These are phyloP conservation scores for Diaporthe nobilis DNA, from an alignment of 2,329 filamentous ascomycete species.

Conservation along the genomic window DNA sequence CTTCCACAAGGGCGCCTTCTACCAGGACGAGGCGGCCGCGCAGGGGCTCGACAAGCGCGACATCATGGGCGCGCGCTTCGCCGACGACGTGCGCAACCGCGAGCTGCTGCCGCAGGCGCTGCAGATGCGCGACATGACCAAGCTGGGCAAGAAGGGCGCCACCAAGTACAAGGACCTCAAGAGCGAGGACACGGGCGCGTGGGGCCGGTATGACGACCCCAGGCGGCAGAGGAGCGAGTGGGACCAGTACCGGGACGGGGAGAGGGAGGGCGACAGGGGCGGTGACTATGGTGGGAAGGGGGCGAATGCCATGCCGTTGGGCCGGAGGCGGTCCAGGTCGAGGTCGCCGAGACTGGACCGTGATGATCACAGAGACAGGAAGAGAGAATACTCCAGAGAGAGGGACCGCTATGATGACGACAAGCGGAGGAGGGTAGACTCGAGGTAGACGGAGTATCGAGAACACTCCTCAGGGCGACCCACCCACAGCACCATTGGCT, in stretches of 20 bases:
- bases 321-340: constrained; percentile 67
- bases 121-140: constrained; percentile 93
- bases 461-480: too few species aligned
- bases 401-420: constrained; percentile 67
- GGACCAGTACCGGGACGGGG: constrained; percentile 57
- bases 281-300: constrained; percentile 67
- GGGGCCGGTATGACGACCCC: constrained; percentile 76
- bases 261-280: constrained; percentile 53
- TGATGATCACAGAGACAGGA: constrained; percentile 64
- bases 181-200: constrained; percentile 90
- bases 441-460: constrained; percentile 46
- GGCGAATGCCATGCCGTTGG: constrained; percentile 79
- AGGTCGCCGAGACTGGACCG: constrained; percentile 65
- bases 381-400: constrained; percentile 70
- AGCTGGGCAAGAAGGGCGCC: constrained; percentile 91
- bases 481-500: background rate
- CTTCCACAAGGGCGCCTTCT: constrained; percentile 97
- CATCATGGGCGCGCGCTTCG: constrained; percentile 86
- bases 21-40: constrained; percentile 82
- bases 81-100: constrained; percentile 86
- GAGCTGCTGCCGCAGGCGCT: constrained; percentile 91
- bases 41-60: constrained; percentile 85
- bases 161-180: constrained; percentile 92
- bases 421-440: constrained; percentile 72
- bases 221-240: constrained; percentile 53